These are phyloP conservation scores for Fusarium gaditjirri DNA, from an alignment of 2,329 filamentous ascomycete species.

Conservation along the genomic window DNA sequence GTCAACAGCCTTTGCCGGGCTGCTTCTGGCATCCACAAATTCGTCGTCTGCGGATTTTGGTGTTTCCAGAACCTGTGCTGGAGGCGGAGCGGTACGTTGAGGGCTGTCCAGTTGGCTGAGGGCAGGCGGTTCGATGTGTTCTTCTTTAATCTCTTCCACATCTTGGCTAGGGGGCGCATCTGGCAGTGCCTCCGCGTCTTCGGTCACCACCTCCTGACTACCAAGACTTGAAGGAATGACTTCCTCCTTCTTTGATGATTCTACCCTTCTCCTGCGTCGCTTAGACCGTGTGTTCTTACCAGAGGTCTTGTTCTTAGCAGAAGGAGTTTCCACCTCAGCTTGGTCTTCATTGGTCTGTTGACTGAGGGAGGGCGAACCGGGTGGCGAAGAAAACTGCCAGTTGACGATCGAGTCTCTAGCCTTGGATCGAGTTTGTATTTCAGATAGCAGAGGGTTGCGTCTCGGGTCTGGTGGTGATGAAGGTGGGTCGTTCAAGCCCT, in stretches of 20 bases:
- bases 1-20: conserved; percentile 47
- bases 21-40: conserved; percentile 62
- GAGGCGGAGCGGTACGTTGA: conserved; percentile 32
- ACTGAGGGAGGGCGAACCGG: conserved; percentile 59
- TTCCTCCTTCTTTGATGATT: conserved; percentile 30
- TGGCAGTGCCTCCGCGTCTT: conserved; percentile 1
- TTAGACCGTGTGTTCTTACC: conserved; percentile 22
- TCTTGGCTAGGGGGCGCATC: conserved; percentile 1
- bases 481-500: conserved; percentile 64
- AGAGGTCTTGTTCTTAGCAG: background rate
- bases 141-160: conserved; percentile 8
- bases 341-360: conserved; percentile 39
- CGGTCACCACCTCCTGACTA: conserved; percentile 29
- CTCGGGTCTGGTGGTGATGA: conserved; percentile 69
- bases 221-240: conserved; percentile 47
- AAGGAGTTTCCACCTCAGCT: conserved; percentile 13
- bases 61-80: conserved; percentile 46
- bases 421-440: conserved; percentile 62
- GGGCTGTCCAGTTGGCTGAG: conserved; percentile 22
- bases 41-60: conserved; percentile 58
- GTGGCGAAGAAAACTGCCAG: conserved; percentile 69
- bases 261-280: conserved; percentile 29
- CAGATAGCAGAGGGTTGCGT: conserved; percentile 62
- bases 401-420: conserved; percentile 48
- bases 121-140: background rate